A percentile compares a stretch with the other conserved stretches of the same genome.
These are phyloP conservation scores for Diaporthe citriasiana DNA, from an alignment of 2,329 filamentous ascomycete species.

Conservation along the genomic window DNA sequence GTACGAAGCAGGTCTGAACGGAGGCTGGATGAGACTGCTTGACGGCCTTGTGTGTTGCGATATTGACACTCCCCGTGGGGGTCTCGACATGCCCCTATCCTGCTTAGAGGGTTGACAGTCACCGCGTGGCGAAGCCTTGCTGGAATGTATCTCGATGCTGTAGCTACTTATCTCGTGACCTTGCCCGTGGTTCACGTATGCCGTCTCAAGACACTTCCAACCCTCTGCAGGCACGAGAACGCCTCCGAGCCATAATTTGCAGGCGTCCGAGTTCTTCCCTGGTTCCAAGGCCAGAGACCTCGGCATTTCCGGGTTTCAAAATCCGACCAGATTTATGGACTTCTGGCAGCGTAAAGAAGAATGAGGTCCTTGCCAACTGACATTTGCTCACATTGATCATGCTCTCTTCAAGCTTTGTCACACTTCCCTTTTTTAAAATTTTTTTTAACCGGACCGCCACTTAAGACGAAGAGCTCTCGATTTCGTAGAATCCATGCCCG, in stretches of 20 bases:
- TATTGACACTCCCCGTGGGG: not conserved
- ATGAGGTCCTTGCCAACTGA: not conserved
- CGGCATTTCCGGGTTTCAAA: not conserved
- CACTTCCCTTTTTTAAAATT: no score
- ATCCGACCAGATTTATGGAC: not conserved
- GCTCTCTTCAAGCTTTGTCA: not conserved
- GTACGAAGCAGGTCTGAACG: not conserved
- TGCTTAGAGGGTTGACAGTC: not conserved
- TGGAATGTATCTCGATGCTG: not conserved
- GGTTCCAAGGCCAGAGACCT: not conserved
- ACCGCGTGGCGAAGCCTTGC: not conserved
- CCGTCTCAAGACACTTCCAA: not conserved
- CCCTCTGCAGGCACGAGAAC: not conserved
- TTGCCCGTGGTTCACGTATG: no score
- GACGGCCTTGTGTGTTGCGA: no score
- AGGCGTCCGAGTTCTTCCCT: not conserved
- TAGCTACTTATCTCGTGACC: not conserved
- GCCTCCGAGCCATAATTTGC: not conserved
- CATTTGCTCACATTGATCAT: not conserved
- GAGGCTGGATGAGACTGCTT: no score
- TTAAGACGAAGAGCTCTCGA: not conserved
- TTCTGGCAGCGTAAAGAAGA: not conserved
- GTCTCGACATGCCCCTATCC: not conserved
- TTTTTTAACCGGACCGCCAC: not conserved
- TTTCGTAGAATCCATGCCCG: slow-evolving; percentile 17